A percentile compares a stretch with the other conserved stretches of the same genome.
These are phyloP conservation scores for Gaillardinia entomophila DNA, from an alignment of 805 yeast species.

Conservation along the genomic window DNA sequence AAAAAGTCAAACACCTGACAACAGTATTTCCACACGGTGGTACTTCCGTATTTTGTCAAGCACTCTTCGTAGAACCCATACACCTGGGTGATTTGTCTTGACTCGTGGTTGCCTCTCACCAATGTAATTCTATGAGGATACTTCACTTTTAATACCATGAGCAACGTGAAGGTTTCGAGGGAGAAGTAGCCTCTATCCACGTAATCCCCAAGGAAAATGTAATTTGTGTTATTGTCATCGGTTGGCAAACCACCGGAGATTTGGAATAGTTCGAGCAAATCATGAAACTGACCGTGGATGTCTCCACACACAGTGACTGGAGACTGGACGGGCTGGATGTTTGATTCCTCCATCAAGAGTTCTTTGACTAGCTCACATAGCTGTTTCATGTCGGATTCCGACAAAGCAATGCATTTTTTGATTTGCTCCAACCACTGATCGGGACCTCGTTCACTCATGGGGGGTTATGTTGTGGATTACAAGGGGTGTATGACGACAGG, in stretches of 20 bases:
- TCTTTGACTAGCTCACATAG: constrained; percentile 94
- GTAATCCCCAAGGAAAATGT: constrained; percentile 89
- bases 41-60: constrained; percentile 84
- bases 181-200: constrained; percentile 98
- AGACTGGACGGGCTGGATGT: constrained; percentile 86
- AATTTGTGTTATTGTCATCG: constrained; percentile 56
- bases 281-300: constrained; percentile 97
- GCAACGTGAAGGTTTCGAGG: constrained; percentile 85
- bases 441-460: constrained; percentile 74
- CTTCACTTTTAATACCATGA: constrained; percentile 90
- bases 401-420: constrained; percentile 79
- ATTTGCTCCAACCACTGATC: constrained; percentile 95
- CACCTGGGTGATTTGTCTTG: constrained; percentile 96
- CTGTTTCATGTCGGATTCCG: constrained; percentile 93
- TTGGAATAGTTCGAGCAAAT: constrained; percentile 80
- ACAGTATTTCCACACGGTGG: constrained; percentile 94
- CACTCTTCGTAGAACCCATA: constrained; percentile 98
- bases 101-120: constrained; percentile 97
- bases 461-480: constrained; percentile 2
- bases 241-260: constrained; percentile 91
- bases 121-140: constrained; percentile 81
- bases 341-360: constrained; percentile 90
- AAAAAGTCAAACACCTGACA: constrained; percentile 94
- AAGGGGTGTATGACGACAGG: neutral
- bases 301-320: constrained; percentile 98